Evolutionary conservation across 192 early-diverging fungal species (phyloP), one percentile per base, ranked within the genome.

Genomic region (Podila epicladia): DNA sequence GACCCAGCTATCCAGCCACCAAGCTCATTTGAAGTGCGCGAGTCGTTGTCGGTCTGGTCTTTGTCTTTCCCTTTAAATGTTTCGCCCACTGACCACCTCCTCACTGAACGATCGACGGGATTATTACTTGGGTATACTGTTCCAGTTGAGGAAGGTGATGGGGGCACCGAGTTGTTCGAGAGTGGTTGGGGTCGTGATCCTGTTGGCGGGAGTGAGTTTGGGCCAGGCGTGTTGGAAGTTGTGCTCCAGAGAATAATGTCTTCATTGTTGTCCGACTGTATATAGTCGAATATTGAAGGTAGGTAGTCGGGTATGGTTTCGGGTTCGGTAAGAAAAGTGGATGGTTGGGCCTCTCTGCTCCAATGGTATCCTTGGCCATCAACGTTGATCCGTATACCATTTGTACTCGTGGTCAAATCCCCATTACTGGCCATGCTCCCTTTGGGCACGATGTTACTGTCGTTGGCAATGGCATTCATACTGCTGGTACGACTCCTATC

Each of bases 171-270:
- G 29, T 20, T 50, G 32, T n/a, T 33, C 64, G 11, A 58, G 61
- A 20, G n/a, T 45, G 58, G 17, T 28, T 35, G 62, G 33, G 28
- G 5, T 35, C 24, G 24, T n/a, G 73, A 24, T 19, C 59, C 37
- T 13, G 50, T 17, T 15, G 61, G 7, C 29, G 62, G 11, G 41
- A 17, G 12, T 45, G 41, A 45, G 15, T 15, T 45, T 13, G 41
- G 15, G 41, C 41, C 41, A 45, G 41, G 15, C 13, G 11, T 45
- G 41, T 45, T 3, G 41, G 41, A 15, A 22, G 67, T 28, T 24
- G 64, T 49, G 19, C 70, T 80, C 77, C 77, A 80, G 28, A 80
- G 41, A 33, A 80, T 80, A n/a, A 73, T 73, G 31, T 66, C 51
- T 33, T 73, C 77, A 35, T 80, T 80, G 26, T 73, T 67, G 33